Percentiles rank a stretch among this genome's conserved stretches.
Conservation (phyloP, 2,329 filamentous ascomycete species). For the Gaeumannomyces tritici region DNA sequence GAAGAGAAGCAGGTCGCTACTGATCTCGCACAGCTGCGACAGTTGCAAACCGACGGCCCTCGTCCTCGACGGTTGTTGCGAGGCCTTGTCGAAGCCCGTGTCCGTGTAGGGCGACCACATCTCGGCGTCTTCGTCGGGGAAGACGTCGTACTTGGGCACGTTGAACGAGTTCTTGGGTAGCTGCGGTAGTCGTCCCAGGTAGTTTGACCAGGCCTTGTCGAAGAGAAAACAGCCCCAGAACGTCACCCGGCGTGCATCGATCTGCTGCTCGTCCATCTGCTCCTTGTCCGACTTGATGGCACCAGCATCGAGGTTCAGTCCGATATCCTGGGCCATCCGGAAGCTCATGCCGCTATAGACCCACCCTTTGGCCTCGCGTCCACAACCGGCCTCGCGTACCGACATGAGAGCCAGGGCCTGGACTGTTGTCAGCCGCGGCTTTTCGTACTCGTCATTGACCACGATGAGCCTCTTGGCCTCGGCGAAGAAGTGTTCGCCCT, state of each 20-base stretch:
- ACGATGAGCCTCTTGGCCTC: conserved; percentile 86
- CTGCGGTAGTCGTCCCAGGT: conserved; percentile 84
- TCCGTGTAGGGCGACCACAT: conserved; percentile 87
- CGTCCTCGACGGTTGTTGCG: conserved; percentile 73
- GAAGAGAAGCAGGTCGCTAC: conserved; percentile 75
- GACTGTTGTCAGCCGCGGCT: conserved; percentile 77
- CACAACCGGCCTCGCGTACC: conserved; percentile 89
- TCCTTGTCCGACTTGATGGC: conserved; percentile 46
- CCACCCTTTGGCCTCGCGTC: conserved; percentile 91
- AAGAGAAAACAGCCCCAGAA: conserved; percentile 99
- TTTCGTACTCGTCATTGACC: conserved; percentile 88
- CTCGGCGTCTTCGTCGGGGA: conserved; percentile 78
- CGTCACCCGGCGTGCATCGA: conserved; percentile 82
- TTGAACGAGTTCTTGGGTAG: conserved; percentile 71
- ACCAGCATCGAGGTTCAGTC: conserved; percentile 74
- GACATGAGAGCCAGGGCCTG: conserved; percentile 95
- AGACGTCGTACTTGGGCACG: conserved; percentile 82
- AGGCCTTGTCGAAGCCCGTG: conserved; percentile 60
- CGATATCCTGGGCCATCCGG: conserved; percentile 91
- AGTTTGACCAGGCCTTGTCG: conserved; percentile 98
- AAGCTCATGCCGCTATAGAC: conserved; percentile 98
- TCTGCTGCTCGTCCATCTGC: conserved; percentile 64
- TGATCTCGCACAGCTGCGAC: conserved; percentile 81
- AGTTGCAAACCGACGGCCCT: conserved; percentile 76
- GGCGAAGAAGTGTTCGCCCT: conserved; percentile 91